Conservation (phyloP, 192 early-diverging fungal species). For the Coemansia sp. region DNA sequence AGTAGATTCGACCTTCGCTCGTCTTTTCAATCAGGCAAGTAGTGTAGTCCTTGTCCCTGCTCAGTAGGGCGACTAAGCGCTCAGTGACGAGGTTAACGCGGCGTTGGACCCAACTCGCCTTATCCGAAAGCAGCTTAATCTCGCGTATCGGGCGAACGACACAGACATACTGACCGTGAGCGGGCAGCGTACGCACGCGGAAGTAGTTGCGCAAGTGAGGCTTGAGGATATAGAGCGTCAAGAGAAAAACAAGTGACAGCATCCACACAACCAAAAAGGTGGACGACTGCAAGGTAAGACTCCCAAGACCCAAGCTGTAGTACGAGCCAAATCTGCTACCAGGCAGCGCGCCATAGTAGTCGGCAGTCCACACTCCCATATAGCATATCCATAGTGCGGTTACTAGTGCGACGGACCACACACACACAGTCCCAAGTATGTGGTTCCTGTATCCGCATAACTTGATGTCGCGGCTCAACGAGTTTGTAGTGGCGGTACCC, state of each 20-base stretch:
- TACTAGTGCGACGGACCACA: conserved; percentile 35
- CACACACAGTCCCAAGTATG: conserved; percentile 28
- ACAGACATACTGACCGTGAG: conserved; percentile 55
- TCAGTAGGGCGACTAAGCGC: conserved; percentile 12
- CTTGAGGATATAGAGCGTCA: conserved; percentile 26
- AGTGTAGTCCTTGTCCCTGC: conserved; percentile 48
- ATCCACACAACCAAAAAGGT: conserved; percentile 45
- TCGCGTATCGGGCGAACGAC: conserved; percentile 51
- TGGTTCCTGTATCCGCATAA: conserved; percentile 44
- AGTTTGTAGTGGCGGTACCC: conserved; percentile 6
- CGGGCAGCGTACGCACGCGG: conserved; percentile 55
- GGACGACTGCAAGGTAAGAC: conserved; percentile 49
- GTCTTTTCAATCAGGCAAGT: conserved; percentile 16
- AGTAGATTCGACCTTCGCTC: conserved; percentile 57
- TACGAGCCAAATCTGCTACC: conserved; percentile 39
- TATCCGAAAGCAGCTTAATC: conserved; percentile 37
- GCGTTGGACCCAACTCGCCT: conserved; percentile 12
- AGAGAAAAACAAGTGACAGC: conserved; percentile 19
- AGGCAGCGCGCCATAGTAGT: conserved; percentile 58
- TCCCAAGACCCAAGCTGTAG: conserved; percentile 60
- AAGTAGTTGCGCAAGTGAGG: conserved; percentile 56
- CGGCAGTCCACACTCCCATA: conserved; percentile 46
- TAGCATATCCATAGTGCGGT: conserved; percentile 38
- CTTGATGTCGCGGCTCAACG: background rate
- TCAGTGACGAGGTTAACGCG: conserved; percentile 38